These are phyloP conservation scores for Leccinum aurantiacum DNA, from an alignment of 768 basidiomycete species.

Conservation along the genomic window DNA sequence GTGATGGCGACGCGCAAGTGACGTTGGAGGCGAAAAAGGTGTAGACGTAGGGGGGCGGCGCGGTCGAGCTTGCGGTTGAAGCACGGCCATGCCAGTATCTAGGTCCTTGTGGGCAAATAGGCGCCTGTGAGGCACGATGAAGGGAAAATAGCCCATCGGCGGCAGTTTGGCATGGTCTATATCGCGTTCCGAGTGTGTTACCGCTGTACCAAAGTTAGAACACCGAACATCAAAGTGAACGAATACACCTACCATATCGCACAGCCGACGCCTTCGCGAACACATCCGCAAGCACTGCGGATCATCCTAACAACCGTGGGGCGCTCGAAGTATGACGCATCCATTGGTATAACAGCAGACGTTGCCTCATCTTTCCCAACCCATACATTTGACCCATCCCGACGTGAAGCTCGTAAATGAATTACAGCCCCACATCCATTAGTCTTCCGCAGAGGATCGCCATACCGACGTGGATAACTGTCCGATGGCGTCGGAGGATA, in stretches of 20 bases:
- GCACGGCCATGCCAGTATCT: slow-evolving; percentile 40
- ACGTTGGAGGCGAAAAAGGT: slow-evolving; percentile 51
- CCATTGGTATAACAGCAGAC: slow-evolving; percentile 53
- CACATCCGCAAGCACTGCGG: slow-evolving; percentile 61
- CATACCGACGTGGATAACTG: slow-evolving; percentile 9
- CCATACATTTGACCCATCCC: slow-evolving; percentile 55
- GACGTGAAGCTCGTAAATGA: slow-evolving; percentile 54
- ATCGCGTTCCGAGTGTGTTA: slow-evolving; percentile 62
- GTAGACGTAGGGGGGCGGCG: slow-evolving; percentile 34
- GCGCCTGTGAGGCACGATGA: slow-evolving; percentile 18
- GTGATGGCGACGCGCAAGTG: slow-evolving; percentile 30
- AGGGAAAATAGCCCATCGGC: slow-evolving; percentile 43
- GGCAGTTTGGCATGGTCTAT: slow-evolving; percentile 58
- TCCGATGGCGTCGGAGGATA: slow-evolving; percentile 29
- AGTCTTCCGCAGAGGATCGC: slow-evolving; percentile 22
- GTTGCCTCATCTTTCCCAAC: slow-evolving; percentile 54
- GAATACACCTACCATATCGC: slow-evolving; percentile 46
- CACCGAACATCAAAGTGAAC: not conserved
- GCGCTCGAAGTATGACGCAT: slow-evolving; percentile 58
- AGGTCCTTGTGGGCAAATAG: slow-evolving; percentile 41
- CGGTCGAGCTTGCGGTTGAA: slow-evolving; percentile 14
- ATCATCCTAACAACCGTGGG: slow-evolving; percentile 48
- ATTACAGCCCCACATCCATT: slow-evolving; percentile 68
- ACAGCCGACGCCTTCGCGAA: slow-evolving; percentile 69
- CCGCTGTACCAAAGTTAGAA: slow-evolving; percentile 44